These are phyloP conservation scores for Mycosphaerelloides madeirae DNA, from an alignment of 2,329 filamentous ascomycete genomes.

Conservation along the genomic window DNA sequence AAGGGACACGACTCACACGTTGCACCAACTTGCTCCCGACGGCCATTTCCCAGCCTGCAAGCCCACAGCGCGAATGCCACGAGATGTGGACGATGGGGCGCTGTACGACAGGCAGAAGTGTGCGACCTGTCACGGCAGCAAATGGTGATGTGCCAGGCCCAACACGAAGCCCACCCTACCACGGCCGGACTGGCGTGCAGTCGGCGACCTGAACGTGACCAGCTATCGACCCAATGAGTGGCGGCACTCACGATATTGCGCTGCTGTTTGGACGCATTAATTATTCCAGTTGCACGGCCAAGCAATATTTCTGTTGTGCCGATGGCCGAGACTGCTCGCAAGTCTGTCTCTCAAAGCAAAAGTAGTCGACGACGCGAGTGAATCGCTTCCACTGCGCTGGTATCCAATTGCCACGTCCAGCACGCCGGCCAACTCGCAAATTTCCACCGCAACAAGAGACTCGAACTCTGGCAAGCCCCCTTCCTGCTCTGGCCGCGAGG, in stretches of 20 bases:
- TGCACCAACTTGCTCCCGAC: too few species aligned
- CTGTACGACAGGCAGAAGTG: conserved; percentile 7
- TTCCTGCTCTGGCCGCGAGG: too few species aligned
- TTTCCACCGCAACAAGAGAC: too few species aligned
- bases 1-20: conserved; percentile 17
- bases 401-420: conserved; percentile 17
- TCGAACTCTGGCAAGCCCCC: neutral
- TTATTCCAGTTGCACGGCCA: neutral
- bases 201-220: conserved; percentile 6
- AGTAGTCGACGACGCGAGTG: conserved; percentile 12
- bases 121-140: conserved; percentile 13
- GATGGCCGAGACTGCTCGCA: conserved; percentile 8
- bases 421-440: conserved; percentile 1
- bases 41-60: conserved; percentile 1
- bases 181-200: conserved; percentile 6
- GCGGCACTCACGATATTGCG: conserved; percentile 4
- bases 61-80: conserved; percentile 23
- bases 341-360: neutral
- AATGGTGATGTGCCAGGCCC: conserved; percentile 10
- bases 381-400: conserved; percentile 14
- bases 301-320: conserved; percentile 4
- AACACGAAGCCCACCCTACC: conserved; percentile 2
- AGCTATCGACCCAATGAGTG: conserved; percentile 11
- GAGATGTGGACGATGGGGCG: conserved; percentile 16
- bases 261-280: conserved; percentile 4